A percentile compares a stretch with the other conserved stretches of the same genome.
These are phyloP conservation scores for Allantophomopsis lycopodina DNA, from an alignment of 2,329 filamentous ascomycete genomes.

Conservation along the genomic window DNA sequence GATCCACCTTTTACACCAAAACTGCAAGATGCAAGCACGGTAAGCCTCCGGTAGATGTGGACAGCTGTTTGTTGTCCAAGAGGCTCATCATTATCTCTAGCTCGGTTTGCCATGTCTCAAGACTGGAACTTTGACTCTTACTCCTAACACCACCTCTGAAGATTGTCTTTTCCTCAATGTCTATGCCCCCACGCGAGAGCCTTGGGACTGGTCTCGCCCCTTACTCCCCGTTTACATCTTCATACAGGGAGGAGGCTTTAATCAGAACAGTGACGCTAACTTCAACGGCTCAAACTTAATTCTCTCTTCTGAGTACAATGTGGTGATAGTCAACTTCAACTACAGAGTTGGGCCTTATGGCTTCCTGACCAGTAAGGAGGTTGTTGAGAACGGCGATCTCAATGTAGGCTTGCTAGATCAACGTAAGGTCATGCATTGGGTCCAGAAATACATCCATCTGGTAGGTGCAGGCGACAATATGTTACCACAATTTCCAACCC, in stretches of 20 bases:
- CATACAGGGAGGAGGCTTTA: constrained; percentile 49
- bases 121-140: too few relatives aligned
- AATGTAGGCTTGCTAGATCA: constrained; percentile 64
- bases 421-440: constrained; percentile 55
- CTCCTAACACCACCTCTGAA: constrained; percentile 25
- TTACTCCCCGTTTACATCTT: constrained; percentile 42
- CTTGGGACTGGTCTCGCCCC: too few relatives aligned
- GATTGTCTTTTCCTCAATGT: constrained; percentile 60
- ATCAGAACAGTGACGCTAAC: constrained; percentile 10
- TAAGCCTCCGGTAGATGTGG: constrained; percentile 2
- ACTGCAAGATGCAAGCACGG: constrained; percentile 11
- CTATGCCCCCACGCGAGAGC: constrained; percentile 42
- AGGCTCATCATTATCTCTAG: too few relatives aligned
- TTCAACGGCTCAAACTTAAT: not conserved
- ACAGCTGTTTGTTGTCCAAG: too few relatives aligned
- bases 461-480: too few relatives aligned
- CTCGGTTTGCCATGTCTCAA: too few relatives aligned
- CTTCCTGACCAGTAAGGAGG: constrained; percentile 48
- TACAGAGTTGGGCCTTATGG: constrained; percentile 66
- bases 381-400: constrained; percentile 32
- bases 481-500: too few relatives aligned
- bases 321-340: constrained; percentile 61
- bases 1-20: constrained; percentile 31
- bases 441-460: constrained; percentile 43
- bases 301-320: constrained; percentile 37